A percentile compares a stretch with the other conserved stretches of the same genome.
Conservation (phyloP, 1,284 basidiomycete genomes). For the Sparassis latifolia region DNA sequence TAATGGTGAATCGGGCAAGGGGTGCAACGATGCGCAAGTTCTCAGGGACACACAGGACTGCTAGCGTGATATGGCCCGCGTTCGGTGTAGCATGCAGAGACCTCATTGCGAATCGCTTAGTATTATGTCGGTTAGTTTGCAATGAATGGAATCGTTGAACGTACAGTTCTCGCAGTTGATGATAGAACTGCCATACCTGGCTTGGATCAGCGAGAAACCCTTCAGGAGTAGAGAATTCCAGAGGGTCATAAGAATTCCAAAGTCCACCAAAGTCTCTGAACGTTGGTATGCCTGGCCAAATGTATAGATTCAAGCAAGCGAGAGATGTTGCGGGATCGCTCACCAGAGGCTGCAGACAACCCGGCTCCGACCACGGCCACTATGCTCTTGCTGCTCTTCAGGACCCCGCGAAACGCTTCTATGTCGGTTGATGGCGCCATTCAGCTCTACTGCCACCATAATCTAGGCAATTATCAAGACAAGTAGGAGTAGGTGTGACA, state of each 20-base stretch:
- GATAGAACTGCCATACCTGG: constrained; percentile 61
- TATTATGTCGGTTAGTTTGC: not conserved
- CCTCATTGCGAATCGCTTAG: constrained; percentile 22
- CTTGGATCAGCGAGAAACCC: constrained; percentile 49
- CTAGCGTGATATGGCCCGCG: constrained; percentile 47
- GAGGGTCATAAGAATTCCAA: constrained; percentile 54
- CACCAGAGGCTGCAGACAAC: constrained; percentile 50
- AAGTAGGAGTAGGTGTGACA: too few relatives aligned
- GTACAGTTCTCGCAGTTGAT: constrained; percentile 48
- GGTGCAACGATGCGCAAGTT: constrained; percentile 29
- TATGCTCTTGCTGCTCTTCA: constrained; percentile 37
- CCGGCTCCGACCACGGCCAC: constrained; percentile 56
- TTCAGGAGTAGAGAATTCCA: constrained; percentile 49
- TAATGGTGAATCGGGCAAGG: constrained; percentile 43
- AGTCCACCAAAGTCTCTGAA: constrained; percentile 55
- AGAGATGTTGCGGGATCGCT: constrained; percentile 6
- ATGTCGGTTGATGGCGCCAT: constrained; percentile 17
- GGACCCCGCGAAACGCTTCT: constrained; percentile 23
- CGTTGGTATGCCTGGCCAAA: constrained; percentile 46
- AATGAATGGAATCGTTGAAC: constrained; percentile 7
- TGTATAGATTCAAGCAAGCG: not conserved
- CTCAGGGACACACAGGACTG: constrained; percentile 36
- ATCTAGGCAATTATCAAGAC: too few relatives aligned
- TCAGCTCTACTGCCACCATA: too few relatives aligned
- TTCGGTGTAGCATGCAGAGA: constrained; percentile 47